phyloP scores from a whole-genome alignment of 352 stramenopile species.

The Phytophthora chlamydospora region DNA sequence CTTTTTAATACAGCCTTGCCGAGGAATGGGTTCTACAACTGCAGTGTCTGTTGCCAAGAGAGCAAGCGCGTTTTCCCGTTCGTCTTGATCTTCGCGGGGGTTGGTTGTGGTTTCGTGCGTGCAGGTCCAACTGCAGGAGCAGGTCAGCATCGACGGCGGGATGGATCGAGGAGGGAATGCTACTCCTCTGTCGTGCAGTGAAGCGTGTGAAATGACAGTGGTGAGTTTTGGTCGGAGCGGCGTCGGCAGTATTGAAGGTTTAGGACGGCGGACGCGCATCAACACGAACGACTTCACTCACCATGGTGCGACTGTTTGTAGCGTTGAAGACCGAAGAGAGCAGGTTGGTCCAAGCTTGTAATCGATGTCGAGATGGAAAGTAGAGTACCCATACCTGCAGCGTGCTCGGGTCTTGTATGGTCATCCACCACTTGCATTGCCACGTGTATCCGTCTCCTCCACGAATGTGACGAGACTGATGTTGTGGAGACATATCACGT shows the following conservation, averaged over 20 bases:
- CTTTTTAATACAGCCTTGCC: slow-evolving; percentile 83
- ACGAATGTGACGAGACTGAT: slow-evolving; percentile 68
- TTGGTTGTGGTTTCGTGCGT: slow-evolving; percentile 31
- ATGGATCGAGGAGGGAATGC: neutral
- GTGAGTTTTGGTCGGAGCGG: neutral
- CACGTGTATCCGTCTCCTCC: slow-evolving; percentile 43
- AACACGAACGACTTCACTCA: slow-evolving; percentile 50
- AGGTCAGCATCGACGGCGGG: neutral
- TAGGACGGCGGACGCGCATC: slow-evolving; percentile 7
- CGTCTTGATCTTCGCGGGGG: slow-evolving; percentile 16
- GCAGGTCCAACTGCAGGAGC: slow-evolving; percentile 20
- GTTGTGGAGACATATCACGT: slow-evolving; percentile 58
- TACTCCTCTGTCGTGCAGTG: neutral
- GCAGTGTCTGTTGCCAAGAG: slow-evolving; percentile 40
- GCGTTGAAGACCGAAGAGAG: slow-evolving; percentile 43
- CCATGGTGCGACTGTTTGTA: slow-evolving; percentile 38
- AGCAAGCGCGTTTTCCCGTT: slow-evolving; percentile 39
- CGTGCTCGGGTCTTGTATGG: slow-evolving; percentile 55
- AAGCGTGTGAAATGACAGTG: slow-evolving; percentile 4
- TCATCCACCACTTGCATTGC: slow-evolving; percentile 66
- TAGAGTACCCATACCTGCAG: slow-evolving; percentile 73
- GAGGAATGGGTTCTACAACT: slow-evolving; percentile 80
- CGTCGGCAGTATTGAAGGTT: neutral
- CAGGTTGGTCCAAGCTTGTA: slow-evolving; percentile 52
- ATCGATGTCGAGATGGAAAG: slow-evolving; percentile 48